Base-by-base conservation (phyloP, 345 rosid species). In the Eucalyptus virginea region DNA sequence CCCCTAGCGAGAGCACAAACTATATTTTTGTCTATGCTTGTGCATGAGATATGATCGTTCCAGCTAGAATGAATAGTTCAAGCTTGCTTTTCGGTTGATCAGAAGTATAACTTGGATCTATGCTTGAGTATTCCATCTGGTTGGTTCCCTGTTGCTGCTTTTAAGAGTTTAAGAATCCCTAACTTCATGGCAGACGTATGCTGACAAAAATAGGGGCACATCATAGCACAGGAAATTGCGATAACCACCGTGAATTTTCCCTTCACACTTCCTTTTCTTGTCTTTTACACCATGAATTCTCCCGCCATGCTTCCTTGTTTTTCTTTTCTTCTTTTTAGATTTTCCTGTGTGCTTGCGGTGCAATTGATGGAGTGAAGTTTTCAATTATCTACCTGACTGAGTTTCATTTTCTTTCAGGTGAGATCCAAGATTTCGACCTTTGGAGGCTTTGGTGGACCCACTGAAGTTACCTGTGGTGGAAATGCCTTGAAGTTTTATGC, bases 401-500 rank as follows among this genome's bases (percentile, higher is more conserved):
- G 44, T 77, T 45, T 52, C 49, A 65, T 91, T 23, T 85, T 40
- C 77, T 11, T 90, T 51, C 89, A 98, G 99, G 98, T 97, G 87
- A 95, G 99, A 90, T 90, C 99, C 87, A 98, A 98, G 93, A 93
- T 98, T 51, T 91, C 96, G 34, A 97, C 99, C 26, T 98, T 95
- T 91, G 98, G 95, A 87, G 98, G 99, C 88, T 98, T 96, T 92
- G 98, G 99, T 65, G 99, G 98, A 49, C 99, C 99, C 42, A 89
- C 94, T 51, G 99, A 98, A 94, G 99, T 98, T 89, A 98, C 99
- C 0, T 98, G 99, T 87, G 99, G 99, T 51, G 99, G 99, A 88
- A 98, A 98, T 94, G 99, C 99, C 90, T 90, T 98, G 91, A 98
- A 98, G 94, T 97, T 98, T 89, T 97, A 98, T 92, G 98, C 99